A percentile compares a stretch with the other conserved stretches of the same genome.
Evolutionary conservation across 2,329 filamentous ascomycete genomes (phyloP).

Genomic region (Helotiales sp.): DNA sequence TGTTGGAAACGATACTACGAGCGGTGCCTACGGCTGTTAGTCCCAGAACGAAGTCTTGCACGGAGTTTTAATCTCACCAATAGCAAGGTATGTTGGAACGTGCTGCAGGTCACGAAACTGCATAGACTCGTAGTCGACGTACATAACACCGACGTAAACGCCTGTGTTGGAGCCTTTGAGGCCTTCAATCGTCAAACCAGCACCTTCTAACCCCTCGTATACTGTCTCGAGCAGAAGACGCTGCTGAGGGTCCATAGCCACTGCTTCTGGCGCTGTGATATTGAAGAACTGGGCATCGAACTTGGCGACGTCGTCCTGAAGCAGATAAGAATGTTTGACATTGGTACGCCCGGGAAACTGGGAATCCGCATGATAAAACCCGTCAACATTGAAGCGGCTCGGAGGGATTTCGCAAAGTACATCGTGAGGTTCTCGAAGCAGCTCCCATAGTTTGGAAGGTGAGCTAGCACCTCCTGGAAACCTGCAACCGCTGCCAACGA

Average conservation of each 20-base stretch:
- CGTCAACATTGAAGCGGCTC: constrained; percentile 53
- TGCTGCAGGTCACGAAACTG: no score
- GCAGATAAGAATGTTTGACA: constrained; percentile 15
- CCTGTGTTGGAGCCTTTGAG: constrained; percentile 32
- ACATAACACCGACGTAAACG: constrained; percentile 44
- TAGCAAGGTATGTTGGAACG: constrained; percentile 32
- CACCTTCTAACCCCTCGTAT: constrained; percentile 40
- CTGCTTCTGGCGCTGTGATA: constrained; percentile 31
- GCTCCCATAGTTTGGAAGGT: constrained; percentile 43
- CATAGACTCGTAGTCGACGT: constrained; percentile 44
- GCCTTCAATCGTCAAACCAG: constrained; percentile 32
- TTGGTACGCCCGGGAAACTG: constrained; percentile 23
- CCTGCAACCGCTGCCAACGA: constrained; percentile 19
- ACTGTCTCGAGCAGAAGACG: constrained; percentile 37
- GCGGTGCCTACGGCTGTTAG: no score
- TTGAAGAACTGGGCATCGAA: constrained; percentile 24
- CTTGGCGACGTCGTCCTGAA: constrained; percentile 16
- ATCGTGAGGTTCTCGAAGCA: constrained; percentile 37
- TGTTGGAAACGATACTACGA: constrained; percentile 51
- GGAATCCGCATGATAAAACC: constrained; percentile 56
- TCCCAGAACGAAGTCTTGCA: no score
- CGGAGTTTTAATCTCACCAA: no score
- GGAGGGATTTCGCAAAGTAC: constrained; percentile 28
- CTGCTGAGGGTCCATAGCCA: constrained; percentile 42
- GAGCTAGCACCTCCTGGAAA: constrained; percentile 23